Evolutionary conservation across 805 yeast genomes (phyloP).

Genomic region (Starmerella potacharoeniae): DNA sequence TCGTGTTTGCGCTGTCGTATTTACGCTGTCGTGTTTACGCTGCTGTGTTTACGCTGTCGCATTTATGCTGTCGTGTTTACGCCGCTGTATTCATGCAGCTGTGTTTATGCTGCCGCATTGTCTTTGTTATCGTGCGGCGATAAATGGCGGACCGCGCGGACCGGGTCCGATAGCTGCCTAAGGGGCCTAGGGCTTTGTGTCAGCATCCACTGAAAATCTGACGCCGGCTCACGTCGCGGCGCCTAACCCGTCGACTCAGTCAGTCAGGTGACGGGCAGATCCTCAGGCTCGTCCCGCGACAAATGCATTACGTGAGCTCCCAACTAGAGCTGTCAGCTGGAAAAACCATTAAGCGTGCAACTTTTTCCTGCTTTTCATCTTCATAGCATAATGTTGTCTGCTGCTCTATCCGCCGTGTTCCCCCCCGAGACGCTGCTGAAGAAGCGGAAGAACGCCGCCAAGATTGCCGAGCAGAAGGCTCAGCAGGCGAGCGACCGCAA

Average conservation of each 20-base stretch:
- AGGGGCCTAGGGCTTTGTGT: conserved; percentile 2
- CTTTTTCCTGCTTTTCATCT: conserved; percentile 10
- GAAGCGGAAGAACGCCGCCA: conserved; percentile 47
- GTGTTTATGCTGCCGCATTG: no score
- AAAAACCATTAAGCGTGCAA: conserved; percentile 4
- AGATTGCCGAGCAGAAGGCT: conserved; percentile 45
- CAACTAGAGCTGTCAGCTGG: conserved; percentile 4
- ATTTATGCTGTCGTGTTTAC: no score
- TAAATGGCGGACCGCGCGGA: no score
- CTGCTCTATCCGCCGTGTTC: conserved; percentile 23
- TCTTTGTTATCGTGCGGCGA: no score
- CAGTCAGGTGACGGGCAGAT: neutral
- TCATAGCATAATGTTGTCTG: conserved; percentile 10
- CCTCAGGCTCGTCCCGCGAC: neutral
- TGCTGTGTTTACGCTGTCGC: no score
- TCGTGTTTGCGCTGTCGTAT: no score
- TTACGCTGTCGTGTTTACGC: no score
- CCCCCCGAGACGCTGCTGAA: conserved; percentile 50
- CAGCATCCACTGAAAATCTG: neutral
- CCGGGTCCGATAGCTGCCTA: neutral
- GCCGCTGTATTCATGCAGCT: no score
- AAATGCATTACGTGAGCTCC: conserved; percentile 2
- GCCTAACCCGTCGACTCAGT: neutral
- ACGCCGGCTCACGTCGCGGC: neutral
- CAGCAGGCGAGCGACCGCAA: conserved; percentile 36